Evolutionary conservation across 2,329 filamentous ascomycete species (phyloP).

Genomic region (Rhinocladiella similis): DNA sequence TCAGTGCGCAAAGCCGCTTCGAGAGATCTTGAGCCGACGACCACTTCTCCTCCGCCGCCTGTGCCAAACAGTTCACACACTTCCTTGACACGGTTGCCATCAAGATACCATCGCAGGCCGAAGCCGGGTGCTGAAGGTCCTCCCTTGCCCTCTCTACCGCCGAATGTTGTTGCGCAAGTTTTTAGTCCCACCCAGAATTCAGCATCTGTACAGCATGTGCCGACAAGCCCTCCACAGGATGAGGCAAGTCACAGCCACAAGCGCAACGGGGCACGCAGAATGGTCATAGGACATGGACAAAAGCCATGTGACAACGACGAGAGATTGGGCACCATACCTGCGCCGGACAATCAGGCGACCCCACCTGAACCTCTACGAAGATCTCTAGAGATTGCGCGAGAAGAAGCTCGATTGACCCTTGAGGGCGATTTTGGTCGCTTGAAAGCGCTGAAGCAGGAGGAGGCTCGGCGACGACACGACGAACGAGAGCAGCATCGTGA

Average conservation of each 20-base stretch:
- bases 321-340: conserved; percentile 1
- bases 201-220: not conserved
- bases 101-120: conserved; percentile 19
- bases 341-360: not conserved
- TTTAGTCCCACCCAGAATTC: not conserved
- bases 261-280: not conserved
- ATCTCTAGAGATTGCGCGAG: conserved; percentile 25
- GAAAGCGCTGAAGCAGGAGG: conserved; percentile 17
- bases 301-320: not conserved
- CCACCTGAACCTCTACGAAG: conserved; percentile 7
- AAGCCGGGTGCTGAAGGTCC: not conserved
- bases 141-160: not conserved
- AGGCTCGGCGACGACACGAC: conserved; percentile 13
- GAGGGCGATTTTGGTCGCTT: conserved; percentile 28
- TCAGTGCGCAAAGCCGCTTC: conserved; percentile 52
- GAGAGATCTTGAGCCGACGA: conserved; percentile 3
- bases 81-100: conserved; percentile 18
- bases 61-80: conserved; percentile 4
- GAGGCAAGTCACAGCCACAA: not conserved
- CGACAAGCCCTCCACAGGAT: not conserved
- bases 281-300: conserved; percentile 4
- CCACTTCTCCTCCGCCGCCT: conserved; percentile 13
- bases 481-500: conserved; percentile 12
- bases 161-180: not conserved
- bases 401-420: conserved; percentile 30